These are phyloP conservation scores for Boletus tomentosulus DNA, from an alignment of 768 basidiomycete genomes.

Conservation along the genomic window DNA sequence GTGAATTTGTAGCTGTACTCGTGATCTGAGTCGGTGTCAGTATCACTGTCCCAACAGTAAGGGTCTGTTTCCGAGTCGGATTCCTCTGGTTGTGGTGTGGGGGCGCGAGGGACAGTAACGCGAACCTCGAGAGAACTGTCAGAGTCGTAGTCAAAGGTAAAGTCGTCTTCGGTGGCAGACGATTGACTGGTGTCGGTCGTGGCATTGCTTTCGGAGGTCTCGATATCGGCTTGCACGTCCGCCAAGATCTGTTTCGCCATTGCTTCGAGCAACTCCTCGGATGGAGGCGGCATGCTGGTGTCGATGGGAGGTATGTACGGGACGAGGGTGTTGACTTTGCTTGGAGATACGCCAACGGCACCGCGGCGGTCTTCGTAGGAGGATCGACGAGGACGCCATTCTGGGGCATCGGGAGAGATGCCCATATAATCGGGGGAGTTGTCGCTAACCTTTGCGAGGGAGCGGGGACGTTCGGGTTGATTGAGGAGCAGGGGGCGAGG, in stretches of 20 bases:
- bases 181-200: not conserved
- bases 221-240: conserved; percentile 12
- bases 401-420: conserved; percentile 19
- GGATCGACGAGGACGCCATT: conserved; percentile 23
- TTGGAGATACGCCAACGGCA: conserved; percentile 19
- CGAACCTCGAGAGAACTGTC: conserved; percentile 16
- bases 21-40: conserved; percentile 13
- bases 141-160: conserved; percentile 20
- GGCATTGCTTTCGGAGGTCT: not conserved
- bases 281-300: conserved; percentile 12
- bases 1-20: conserved; percentile 5
- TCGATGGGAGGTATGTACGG: conserved; percentile 23
- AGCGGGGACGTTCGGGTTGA: conserved; percentile 15
- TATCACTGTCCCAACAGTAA: conserved; percentile 3
- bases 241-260: conserved; percentile 14
- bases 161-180: conserved; percentile 3
- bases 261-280: conserved; percentile 17
- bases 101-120: not conserved
- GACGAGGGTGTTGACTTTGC: conserved; percentile 26
- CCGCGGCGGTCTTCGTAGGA: conserved; percentile 25
- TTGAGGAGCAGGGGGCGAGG: conserved; percentile 9
- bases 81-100: conserved; percentile 1
- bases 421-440: conserved; percentile 24
- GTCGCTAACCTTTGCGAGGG: conserved; percentile 6
- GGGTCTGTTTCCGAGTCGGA: conserved; percentile 3